Evolutionary conservation across 2,329 filamentous ascomycete species (phyloP).

Genomic region (Colletotrichum lini): DNA sequence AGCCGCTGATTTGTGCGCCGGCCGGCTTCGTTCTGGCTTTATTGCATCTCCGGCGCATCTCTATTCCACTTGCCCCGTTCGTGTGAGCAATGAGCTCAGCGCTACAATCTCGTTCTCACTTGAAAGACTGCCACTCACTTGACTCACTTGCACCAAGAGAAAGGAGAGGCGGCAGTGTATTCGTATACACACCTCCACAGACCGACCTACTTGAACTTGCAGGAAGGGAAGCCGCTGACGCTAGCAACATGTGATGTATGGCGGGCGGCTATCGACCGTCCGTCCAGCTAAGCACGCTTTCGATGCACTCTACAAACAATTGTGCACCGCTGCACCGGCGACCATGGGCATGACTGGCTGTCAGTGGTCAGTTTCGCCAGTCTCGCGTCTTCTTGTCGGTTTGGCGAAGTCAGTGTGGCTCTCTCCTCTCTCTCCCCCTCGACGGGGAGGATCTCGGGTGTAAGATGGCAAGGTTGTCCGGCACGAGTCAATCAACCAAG

Average conservation of each 20-base stretch:
- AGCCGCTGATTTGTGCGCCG: slow-evolving; percentile 25
- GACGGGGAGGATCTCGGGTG: slow-evolving; percentile 5
- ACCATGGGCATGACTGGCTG: neutral
- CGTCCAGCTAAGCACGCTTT: slow-evolving; percentile 2
- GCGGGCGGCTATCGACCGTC: slow-evolving; percentile 18
- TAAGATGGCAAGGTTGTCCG: slow-evolving; percentile 14
- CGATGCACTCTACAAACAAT: neutral
- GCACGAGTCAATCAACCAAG: slow-evolving; percentile 38
- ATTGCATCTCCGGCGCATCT: slow-evolving; percentile 19
- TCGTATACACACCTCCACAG: neutral
- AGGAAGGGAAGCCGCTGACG: slow-evolving; percentile 26
- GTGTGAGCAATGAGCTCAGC: slow-evolving; percentile 30
- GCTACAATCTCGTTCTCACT: slow-evolving; percentile 17
- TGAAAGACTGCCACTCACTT: neutral
- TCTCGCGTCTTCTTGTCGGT: slow-evolving; percentile 19
- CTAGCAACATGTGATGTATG: slow-evolving; percentile 17
- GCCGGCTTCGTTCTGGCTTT: slow-evolving; percentile 14
- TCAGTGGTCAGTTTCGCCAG: slow-evolving; percentile 13
- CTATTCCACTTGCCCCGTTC: slow-evolving; percentile 10
- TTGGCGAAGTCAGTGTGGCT: slow-evolving; percentile 23
- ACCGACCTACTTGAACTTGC: neutral
- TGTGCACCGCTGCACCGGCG: slow-evolving; percentile 6
- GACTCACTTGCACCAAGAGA: neutral
- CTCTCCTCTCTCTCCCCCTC: slow-evolving; percentile 2
- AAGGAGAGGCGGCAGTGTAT: neutral